Evolutionary conservation across 106 monocot species (phyloP), one percentile per base, ranked within the genome.

Genomic region (Narthecium ossifragum): DNA sequence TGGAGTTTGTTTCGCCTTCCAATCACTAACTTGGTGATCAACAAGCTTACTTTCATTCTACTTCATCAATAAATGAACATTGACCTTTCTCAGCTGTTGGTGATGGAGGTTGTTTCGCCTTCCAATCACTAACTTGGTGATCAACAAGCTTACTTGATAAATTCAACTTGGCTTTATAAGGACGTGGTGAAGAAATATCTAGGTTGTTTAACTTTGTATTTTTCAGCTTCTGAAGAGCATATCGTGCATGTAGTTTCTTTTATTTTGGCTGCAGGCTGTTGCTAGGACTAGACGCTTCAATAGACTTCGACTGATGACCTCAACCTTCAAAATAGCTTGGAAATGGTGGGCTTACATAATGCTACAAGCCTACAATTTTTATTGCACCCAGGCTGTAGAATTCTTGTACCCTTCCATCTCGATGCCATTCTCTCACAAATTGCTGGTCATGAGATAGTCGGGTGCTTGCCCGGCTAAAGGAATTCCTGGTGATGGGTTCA

Each of bases 261-360:
- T 36, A n/a, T n/a, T n/a, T n/a, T n/a, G n/a, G 9, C 23, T 57
- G 36, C 57, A 57, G 57, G 57, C 34, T 33, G 34, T 47, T 33
- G 14, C 20, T 32, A 8, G 17, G 34, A 11, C 5, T 23, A 22
- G 8, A 21, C 55, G 26, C 3, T 36, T 31, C 13, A 23, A 58
- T 26, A 21, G 20, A 25, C 14, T 37, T 38, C 10, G 13, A 38
- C 33, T 58, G 57, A 58, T 38, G 37, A 38, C 38, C 22, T 38
- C 26, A 57, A 58, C 37, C 21, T 12, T 11, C 4, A 38, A 18
- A 18, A 38, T 30, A 17, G 39, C 38, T 25, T 24, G 37, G 57
- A 38, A 25, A 23, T 58, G n/a, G 23, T 38, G 24, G 10, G 22
- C 37, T 24, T 9, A 58, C 22, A 6, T 34, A 58, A 17, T 25